Base-by-base conservation (phyloP, 345 rosid genomes). In the Eucalyptus paniculata region DNA sequence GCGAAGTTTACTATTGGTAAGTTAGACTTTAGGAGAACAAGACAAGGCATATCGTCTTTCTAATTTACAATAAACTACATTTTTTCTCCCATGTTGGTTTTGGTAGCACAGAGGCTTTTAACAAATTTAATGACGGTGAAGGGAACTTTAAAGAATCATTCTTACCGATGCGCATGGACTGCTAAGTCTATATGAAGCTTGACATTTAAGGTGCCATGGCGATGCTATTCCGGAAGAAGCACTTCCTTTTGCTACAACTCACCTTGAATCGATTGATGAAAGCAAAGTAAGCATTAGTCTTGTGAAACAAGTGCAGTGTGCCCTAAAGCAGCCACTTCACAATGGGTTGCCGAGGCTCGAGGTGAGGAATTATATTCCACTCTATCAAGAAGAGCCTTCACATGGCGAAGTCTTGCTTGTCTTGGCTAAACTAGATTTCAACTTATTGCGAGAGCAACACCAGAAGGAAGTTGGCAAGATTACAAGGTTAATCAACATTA, bases 401-500 rank as follows among this genome's bases (percentile, higher is more conserved):
- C 62, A 81, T 28, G 26, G 80, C 26, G 14, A 86, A 80, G 5
- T 62, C 50, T 54, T 90, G 18, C 83, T 91, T 2, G 19, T 47
- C 30, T 69, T 89, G 24, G 91, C 92, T 4, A 88, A 91, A 58
- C 69, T 91, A 44, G 90, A 88, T 60, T 88, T 32, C 90, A 91
- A 90, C 82, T 37, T 80, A 9, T 6, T 91, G 50, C 89, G 87
- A 44, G 45, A 62, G 51, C 21, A 85, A n/a, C 90, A 45, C 23
- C 86, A 86, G 9, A 69, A 60, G 30, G 92, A 91, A 32, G 69
- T 89, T 26, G 24, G 77, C 30, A 72, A 85, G 7, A 87, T 85
- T 40, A 44, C 86, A 26, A 88, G 91, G 90, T 91, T 30, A 10
- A 34, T 51, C 81, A 69, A 69, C 47, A 13, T 58, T 23, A 58